Base-by-base conservation (phyloP, 73 alveolate genomes). In the Blepharisma japonicum region DNA sequence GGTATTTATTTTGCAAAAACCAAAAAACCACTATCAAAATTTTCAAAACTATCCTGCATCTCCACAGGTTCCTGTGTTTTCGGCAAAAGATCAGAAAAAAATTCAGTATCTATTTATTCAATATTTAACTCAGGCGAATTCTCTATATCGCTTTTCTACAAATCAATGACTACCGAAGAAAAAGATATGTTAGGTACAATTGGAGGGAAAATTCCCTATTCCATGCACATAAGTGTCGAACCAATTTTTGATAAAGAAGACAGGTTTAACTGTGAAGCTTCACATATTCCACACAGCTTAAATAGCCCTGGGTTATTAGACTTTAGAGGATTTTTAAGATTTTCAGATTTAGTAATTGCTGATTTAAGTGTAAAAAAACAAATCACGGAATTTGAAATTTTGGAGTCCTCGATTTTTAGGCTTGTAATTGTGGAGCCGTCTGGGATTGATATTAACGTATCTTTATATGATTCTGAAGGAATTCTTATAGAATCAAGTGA, bases 181-280 rank as follows among this genome's bases (percentile, higher is more conserved):
- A 9, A 18, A 61, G 46, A 61, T 0, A 18, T 25, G 74, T 4
- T 61, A n/a, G 23, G 4, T 39, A 14, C 14, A 20, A 18, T 61
- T 18, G 14, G 18, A 20, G 23, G 47, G 18, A 11, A 14, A 20
- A 39, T 14, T 11, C 42, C 42, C 42, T 25, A 9, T 11, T 14
- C 38, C 0, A n/a, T 61, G 38, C 74, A 61, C 47, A 11, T 61
- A 4, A 18, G 4, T 9, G 23, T 61, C 0, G 74, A 61, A 5
- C 46, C 74, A 20, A 25, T 20, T 8, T 14, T 61, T 9, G 74
- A n/a, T 39, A n/a, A 20, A n/a, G 74, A 61, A 61, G 74, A 61
- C 47, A 61, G 74, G 23, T 61, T 61, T 61, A 61, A 61, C 74
- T 61, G 74, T 25, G 74, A 61, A 8, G 74, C 74, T 20, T n/a